Percentiles rank a stretch among this genome's conserved stretches.
These are phyloP conservation scores for Teratosphaeria nubilosa DNA, from an alignment of 2,329 filamentous ascomycete species.

Conservation along the genomic window DNA sequence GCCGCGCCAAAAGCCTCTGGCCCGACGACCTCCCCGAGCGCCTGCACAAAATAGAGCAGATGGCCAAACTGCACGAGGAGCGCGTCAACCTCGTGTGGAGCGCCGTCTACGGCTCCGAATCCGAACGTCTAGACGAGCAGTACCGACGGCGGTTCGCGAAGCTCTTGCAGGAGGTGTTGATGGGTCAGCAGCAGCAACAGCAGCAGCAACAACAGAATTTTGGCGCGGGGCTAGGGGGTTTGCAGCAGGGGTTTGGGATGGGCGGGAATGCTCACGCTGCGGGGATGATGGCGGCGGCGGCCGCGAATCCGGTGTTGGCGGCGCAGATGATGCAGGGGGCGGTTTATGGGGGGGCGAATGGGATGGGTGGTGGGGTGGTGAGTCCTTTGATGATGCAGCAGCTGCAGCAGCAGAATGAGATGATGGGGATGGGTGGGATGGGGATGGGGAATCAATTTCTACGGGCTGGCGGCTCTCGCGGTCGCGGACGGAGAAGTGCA, in stretches of 20 bases:
- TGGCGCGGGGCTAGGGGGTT: not conserved
- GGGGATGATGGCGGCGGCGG: not conserved
- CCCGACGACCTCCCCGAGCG: slow-evolving; percentile 1
- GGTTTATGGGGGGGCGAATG: not conserved
- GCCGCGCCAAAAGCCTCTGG: not conserved
- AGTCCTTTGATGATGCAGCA: not conserved
- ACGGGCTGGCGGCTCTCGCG: not conserved
- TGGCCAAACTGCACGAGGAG: not conserved
- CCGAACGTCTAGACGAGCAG: not conserved
- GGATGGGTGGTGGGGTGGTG: not conserved
- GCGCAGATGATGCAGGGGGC: not conserved
- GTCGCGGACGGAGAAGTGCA: not conserved
- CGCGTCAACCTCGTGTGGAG: not conserved
- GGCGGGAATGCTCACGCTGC: not conserved
- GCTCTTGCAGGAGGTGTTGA: not conserved
- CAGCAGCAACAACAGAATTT: too few species aligned
- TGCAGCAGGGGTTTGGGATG: not conserved
- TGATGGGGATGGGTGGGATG: slow-evolving; percentile 1
- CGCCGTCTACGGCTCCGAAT: not conserved
- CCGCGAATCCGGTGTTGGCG: not conserved
- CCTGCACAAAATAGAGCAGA: slow-evolving; percentile 1
- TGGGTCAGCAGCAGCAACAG: not conserved
- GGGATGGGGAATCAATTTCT: not conserved
- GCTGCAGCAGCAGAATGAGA: not conserved
- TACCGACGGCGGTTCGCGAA: not conserved